phyloP scores from a whole-genome alignment of 495 filamentous ascomycete species.

The Penicillium paxilli region DNA sequence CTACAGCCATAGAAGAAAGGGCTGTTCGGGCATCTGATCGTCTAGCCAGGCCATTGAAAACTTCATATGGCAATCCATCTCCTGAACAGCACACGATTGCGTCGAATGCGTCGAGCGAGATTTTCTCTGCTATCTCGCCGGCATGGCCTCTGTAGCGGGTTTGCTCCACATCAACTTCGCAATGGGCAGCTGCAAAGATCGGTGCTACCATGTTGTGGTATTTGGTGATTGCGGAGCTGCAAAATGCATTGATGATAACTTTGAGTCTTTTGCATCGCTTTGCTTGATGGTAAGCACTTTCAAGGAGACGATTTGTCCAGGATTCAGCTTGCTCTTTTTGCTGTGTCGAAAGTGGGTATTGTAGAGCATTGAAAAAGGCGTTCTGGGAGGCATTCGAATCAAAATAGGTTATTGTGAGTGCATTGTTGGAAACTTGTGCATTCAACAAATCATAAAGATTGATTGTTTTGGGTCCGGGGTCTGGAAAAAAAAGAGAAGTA shows the following conservation, averaged over 20 bases:
- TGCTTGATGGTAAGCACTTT: slow-evolving; percentile 62
- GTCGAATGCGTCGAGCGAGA: slow-evolving; percentile 77
- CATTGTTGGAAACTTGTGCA: neutral
- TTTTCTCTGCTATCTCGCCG: slow-evolving; percentile 65
- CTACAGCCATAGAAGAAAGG: slow-evolving; percentile 72
- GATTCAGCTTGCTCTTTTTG: neutral
- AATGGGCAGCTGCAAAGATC: slow-evolving; percentile 75
- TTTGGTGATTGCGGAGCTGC: slow-evolving; percentile 68
- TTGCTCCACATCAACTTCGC: slow-evolving; percentile 67
- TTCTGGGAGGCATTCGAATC: too few relatives aligned
- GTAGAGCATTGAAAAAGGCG: neutral
- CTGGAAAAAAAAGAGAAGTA: too few relatives aligned
- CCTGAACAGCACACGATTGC: slow-evolving; percentile 83
- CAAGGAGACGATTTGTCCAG: neutral
- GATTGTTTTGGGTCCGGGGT: neutral
- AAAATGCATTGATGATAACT: slow-evolving; percentile 83
- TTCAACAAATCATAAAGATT: neutral
- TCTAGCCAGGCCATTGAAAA: slow-evolving; percentile 84
- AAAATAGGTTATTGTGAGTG: neutral
- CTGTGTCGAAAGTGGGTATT: neutral
- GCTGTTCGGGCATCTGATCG: slow-evolving; percentile 69
- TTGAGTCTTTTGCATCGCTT: slow-evolving; percentile 71
- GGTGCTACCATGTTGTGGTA: slow-evolving; percentile 73
- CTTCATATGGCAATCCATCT: slow-evolving; percentile 84
- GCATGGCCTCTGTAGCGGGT: slow-evolving; percentile 74